phyloP scores from a whole-genome alignment of 2,329 filamentous ascomycete species.

The Stemphylium vesicarium region DNA sequence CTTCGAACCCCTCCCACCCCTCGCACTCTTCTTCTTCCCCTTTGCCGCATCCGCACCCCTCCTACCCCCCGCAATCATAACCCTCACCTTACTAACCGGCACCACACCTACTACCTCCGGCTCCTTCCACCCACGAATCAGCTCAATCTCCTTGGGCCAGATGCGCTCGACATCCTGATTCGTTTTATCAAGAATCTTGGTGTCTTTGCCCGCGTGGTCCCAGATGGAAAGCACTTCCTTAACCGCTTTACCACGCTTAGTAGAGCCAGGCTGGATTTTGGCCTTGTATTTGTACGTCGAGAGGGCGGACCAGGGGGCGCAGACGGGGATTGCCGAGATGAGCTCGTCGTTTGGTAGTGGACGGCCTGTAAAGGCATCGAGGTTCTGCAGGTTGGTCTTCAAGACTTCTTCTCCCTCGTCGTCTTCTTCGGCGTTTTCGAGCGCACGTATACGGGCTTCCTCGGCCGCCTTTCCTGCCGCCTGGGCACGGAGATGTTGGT shows the following conservation, averaged over 20 bases:
- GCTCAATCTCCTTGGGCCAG: constrained; percentile 84
- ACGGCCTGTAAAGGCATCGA: constrained; percentile 77
- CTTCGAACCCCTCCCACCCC: constrained; percentile 42
- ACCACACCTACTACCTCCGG: constrained; percentile 82
- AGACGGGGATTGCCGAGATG: constrained; percentile 67
- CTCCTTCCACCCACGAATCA: constrained; percentile 80
- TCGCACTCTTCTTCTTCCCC: constrained; percentile 36
- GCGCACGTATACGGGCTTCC: constrained; percentile 62
- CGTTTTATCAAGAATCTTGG: constrained; percentile 52
- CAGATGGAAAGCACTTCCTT: constrained; percentile 87
- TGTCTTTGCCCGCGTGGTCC: constrained; percentile 67
- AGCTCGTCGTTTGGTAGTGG: constrained; percentile 85
- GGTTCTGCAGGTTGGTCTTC: constrained; percentile 45
- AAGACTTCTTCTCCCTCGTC: constrained; percentile 65
- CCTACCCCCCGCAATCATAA: constrained; percentile 68
- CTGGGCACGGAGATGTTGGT: constrained; percentile 80
- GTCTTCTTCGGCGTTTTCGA: constrained; percentile 52
- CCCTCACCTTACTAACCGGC: constrained; percentile 78
- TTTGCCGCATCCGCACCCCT: constrained; percentile 39
- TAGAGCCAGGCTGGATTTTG: constrained; percentile 86
- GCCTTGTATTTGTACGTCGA: constrained; percentile 87
- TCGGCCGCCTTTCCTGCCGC: constrained; percentile 79
- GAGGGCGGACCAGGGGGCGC: constrained; percentile 68
- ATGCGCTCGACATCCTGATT: constrained; percentile 71
- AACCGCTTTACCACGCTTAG: constrained; percentile 94